Conservation (phyloP, 2,329 filamentous ascomycete genomes). For the Xylaria sp. region DNA sequence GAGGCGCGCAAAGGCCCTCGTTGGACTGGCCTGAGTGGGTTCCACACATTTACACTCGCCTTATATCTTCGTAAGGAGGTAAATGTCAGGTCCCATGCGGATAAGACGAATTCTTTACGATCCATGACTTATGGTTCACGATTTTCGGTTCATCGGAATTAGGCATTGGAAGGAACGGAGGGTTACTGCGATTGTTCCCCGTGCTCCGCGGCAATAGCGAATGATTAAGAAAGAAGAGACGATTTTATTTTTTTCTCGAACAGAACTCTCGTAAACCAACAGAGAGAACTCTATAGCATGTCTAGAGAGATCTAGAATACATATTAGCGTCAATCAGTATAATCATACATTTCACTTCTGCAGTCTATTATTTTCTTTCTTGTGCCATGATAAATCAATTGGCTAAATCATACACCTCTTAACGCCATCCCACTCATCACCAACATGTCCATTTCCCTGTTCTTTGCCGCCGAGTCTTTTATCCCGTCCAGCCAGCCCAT, state of each 20-base stretch:
- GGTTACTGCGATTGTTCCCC: not conserved
- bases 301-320: conserved; percentile 6
- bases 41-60: not conserved
- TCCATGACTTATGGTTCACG: conserved; percentile 24
- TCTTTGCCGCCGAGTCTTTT: conserved; percentile 57
- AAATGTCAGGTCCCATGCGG: not conserved
- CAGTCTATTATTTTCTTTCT: not conserved
- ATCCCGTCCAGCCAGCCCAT: conserved; percentile 62
- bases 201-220: conserved; percentile 6
- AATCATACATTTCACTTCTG: conserved; percentile 5
- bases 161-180: not conserved
- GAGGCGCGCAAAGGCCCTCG: conserved; percentile 62
- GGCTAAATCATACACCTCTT: conserved; percentile 61
- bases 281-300: conserved; percentile 12
- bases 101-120: conserved; percentile 6
- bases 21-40: conserved; percentile 41
- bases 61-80: not conserved
- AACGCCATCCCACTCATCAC: conserved; percentile 83
- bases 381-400: not conserved
- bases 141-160: not conserved
- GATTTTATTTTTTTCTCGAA: not conserved
- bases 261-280: not conserved
- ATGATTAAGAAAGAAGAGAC: not conserved
- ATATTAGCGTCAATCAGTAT: conserved; percentile 3
- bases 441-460: conserved; percentile 72